Percentiles rank a stretch among this genome's conserved stretches.
Evolutionary conservation across 306 rosid species (phyloP).

Genomic region (Quillaja saponaria): DNA sequence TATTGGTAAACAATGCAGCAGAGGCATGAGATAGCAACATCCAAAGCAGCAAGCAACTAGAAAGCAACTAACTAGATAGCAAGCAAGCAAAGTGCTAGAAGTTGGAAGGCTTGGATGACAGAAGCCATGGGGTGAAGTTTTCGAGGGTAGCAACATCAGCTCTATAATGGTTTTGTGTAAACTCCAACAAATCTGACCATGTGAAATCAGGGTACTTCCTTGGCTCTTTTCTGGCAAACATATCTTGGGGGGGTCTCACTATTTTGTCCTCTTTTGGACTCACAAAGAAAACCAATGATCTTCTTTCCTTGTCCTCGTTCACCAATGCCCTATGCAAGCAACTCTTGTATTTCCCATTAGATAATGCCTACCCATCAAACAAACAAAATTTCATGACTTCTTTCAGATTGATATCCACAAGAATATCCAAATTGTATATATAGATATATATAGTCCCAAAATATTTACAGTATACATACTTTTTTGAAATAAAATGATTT

Average conservation of each 20-base stretch:
- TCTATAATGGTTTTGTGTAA: constrained; percentile 53
- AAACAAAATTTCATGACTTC: too few relatives aligned
- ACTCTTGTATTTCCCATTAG: constrained; percentile 63
- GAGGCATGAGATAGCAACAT: too few relatives aligned
- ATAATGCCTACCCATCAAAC: constrained; percentile 42
- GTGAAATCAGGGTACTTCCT: constrained; percentile 68
- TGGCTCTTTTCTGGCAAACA: constrained; percentile 37
- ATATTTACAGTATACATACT: neutral
- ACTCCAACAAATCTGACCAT: constrained; percentile 53
- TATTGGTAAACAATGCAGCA: too few relatives aligned
- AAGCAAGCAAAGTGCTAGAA: neutral
- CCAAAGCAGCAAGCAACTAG: too few relatives aligned
- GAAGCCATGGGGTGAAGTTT: constrained; percentile 48
- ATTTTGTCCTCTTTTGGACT: constrained; percentile 49
- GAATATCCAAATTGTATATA: too few relatives aligned
- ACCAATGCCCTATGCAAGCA: constrained; percentile 65
- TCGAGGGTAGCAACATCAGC: constrained; percentile 57
- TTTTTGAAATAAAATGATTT: too few relatives aligned
- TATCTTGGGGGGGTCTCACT: constrained; percentile 51
- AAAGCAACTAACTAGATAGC: neutral
- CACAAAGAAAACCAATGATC: constrained; percentile 52
- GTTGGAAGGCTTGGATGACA: constrained; percentile 29
- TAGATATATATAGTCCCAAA: neutral
- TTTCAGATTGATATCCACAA: neutral
- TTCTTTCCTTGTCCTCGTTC: constrained; percentile 43